Evolutionary conservation across 352 stramenopile genomes (phyloP).

Genomic region (Aphanomyces astaci): DNA sequence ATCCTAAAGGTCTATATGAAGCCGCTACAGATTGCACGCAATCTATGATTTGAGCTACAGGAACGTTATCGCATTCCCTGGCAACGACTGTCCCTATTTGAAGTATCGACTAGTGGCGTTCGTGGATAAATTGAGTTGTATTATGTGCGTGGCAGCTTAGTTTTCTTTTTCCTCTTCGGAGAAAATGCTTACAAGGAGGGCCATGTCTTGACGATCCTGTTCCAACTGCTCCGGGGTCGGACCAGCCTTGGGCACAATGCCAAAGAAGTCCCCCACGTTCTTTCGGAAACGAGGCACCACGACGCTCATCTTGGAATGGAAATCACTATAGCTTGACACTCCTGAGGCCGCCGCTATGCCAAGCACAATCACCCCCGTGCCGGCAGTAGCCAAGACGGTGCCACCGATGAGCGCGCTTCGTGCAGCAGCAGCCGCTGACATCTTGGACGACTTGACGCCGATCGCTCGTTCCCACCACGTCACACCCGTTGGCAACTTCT

Average conservation of each 20-base stretch:
- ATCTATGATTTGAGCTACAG: too few species aligned
- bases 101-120: too few species aligned
- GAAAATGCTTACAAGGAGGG: neutral
- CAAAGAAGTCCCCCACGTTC: constrained; percentile 8
- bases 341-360: neutral
- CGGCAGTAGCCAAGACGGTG: constrained; percentile 6
- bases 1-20: too few species aligned
- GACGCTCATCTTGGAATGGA: constrained; percentile 14
- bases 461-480: constrained; percentile 22
- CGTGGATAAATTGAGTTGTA: neutral
- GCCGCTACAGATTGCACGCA: too few species aligned
- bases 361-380: neutral
- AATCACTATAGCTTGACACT: neutral
- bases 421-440: constrained; percentile 1
- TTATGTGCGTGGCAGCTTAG: neutral
- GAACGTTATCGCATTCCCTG: too few species aligned
- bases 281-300: constrained; percentile 8
- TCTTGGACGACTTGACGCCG: constrained; percentile 3
- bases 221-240: constrained; percentile 1
- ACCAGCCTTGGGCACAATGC: constrained; percentile 12
- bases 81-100: too few species aligned
- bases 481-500: neutral
- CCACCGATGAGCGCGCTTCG: constrained; percentile 11
- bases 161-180: neutral
- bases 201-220: constrained; percentile 14